Base-by-base conservation (phyloP, 345 rosid genomes). In the Pistacia vera region DNA sequence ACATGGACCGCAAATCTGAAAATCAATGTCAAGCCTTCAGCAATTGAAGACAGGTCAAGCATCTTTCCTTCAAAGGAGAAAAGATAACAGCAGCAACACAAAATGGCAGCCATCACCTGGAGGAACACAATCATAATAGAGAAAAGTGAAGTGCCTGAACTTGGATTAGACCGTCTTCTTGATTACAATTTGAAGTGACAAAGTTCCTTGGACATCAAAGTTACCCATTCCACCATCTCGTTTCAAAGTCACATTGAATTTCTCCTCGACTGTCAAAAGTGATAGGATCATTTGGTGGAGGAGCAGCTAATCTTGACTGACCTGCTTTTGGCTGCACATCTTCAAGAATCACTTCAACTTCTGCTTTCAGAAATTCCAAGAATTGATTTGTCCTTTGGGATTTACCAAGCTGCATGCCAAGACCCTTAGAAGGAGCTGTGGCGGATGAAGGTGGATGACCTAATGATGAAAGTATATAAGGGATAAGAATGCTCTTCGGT, bases 331-430 rank as follows among this genome's bases (percentile, higher is more conserved):
- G 96, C 82, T 84, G 90, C 84, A 89, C 92, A 86, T 97, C 98
- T 79, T 97, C 99, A 71, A 89, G 79, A 82, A 97, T 92, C 73
- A 92, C 92, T 87, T 91, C 99, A 77, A 98, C 99, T 83, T 97
- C 99, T 52, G 99, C 99, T 86, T 94, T 94, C 83, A 97, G 83
- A 71, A 97, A 94, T 77, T 91, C 98, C 89, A 97, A 81, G 69
- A 97, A 87, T 79, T 97, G 99, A 83, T 89, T 97, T 82, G 94
- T 75, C 81, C 86, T 90, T 25, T 89, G 93, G 59, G 87, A 83
- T 87, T 94, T 97, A 79, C 99, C 99, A 85, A 97, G 99, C 86
- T 92, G 87, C 99, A 97, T 97, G 48, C 99, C 99, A 83, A 92
- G 90, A 67, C 99, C 98, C 85, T 91, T 94, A 70, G 97, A 90